Evolutionary conservation across 2,329 filamentous ascomycete species (phyloP).

Genomic region (Cordyceps fumosorosea): DNA sequence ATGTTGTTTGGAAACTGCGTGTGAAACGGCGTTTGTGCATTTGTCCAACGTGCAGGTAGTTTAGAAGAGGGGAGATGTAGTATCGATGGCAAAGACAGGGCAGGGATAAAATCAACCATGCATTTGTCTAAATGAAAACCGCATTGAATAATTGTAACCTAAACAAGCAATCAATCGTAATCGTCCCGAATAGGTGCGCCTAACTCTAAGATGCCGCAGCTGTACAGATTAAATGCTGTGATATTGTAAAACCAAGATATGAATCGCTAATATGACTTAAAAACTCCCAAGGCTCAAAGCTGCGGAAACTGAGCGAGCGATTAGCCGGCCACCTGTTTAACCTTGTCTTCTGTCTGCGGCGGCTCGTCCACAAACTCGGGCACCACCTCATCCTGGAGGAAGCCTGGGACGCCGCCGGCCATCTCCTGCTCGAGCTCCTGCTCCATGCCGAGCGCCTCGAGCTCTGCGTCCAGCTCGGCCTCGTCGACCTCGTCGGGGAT

Average conservation of each 20-base stretch:
- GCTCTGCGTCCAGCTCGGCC: constrained; percentile 88
- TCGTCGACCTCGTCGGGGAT: constrained; percentile 96
- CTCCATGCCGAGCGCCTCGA: constrained; percentile 91
- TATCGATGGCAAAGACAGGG: too few species aligned
- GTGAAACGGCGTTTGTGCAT: not conserved
- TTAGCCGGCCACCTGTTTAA: constrained; percentile 70
- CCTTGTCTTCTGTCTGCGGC: constrained; percentile 63
- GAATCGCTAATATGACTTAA: constrained; percentile 1
- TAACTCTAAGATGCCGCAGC: too few species aligned
- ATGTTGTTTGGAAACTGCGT: not conserved
- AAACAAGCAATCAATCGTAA: not conserved
- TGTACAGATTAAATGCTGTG: not conserved
- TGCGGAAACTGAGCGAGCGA: not conserved
- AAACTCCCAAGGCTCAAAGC: not conserved
- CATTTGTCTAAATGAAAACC: not conserved
- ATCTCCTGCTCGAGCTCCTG: constrained; percentile 75
- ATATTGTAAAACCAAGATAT: not conserved
- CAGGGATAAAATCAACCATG: not conserved
- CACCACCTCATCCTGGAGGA: constrained; percentile 79
- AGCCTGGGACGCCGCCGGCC: constrained; percentile 65
- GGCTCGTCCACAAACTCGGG: constrained; percentile 92
- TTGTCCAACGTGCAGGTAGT: not conserved
- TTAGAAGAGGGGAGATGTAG: not conserved
- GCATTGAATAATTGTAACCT: not conserved
- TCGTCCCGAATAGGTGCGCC: not conserved